Evolutionary conservation across 495 filamentous ascomycete species (phyloP), one percentile per base, ranked within the genome.

Genomic region (Aspergillus sclerotioniger): DNA sequence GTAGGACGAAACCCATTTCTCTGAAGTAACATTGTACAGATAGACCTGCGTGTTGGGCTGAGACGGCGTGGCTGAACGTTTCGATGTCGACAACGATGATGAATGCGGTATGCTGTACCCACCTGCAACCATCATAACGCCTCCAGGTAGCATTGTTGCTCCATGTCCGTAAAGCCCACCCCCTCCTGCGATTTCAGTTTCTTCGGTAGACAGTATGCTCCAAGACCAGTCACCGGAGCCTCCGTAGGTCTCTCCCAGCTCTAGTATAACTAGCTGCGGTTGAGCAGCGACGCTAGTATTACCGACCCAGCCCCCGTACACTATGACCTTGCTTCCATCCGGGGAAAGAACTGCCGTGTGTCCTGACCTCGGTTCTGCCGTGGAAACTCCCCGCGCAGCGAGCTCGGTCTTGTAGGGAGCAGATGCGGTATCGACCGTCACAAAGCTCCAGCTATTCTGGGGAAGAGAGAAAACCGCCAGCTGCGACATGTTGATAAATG

Each of bases 401-500:
- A 87, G 76, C 46, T 85, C 82, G 6, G 78, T 81, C 51, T 71
- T 66, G 20, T 53, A 53, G 6, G 66, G 37, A 43, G 54, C 59
- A 8, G 71, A 48, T 0, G 82, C 75, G 13, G 81, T 75, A 5
- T 74, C 74, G 12, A 92, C 83, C 1, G 78, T 77, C 6, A 92
- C 73, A 67, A 94, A 96, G 39, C 79, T 84, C 93, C 93, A 98
- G 55, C 81, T 89, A 61, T 90, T 85, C 61, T 95, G 87, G 4
- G 93, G 93, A 16, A 96, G 76, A 25, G 84, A 90, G 76, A 92
- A 96, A 1, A 98, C 73, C 0, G 93, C 93, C 8, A 93, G 82
- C 57, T 91, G 89, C 32, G 89, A 91, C 89, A 95, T 96, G 67
- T 96, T 96, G 67, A 96, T 84, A 62, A 96, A 97, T 0, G 91